These are phyloP conservation scores for Cordyceps tenuipes DNA, from an alignment of 2,329 filamentous ascomycete genomes.

Conservation along the genomic window DNA sequence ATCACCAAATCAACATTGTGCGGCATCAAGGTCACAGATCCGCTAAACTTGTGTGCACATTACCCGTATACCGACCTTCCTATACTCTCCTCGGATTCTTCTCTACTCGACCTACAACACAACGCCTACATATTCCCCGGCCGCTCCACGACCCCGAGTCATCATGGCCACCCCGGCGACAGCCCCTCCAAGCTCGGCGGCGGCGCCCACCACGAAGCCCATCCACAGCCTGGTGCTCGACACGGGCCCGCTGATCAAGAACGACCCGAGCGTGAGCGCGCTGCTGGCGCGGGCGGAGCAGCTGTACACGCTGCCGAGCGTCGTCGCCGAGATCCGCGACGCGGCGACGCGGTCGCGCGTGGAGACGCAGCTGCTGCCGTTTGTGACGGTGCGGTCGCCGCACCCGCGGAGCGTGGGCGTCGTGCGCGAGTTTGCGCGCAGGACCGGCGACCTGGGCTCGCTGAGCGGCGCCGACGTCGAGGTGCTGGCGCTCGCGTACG, in stretches of 20 bases:
- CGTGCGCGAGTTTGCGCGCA: slow-evolving; percentile 75
- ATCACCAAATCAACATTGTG: slow-evolving; percentile 5
- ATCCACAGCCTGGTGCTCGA: slow-evolving; percentile 83
- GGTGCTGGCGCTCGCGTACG: slow-evolving; percentile 82
- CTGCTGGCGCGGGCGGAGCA: slow-evolving; percentile 68
- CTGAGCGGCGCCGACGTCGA: slow-evolving; percentile 85
- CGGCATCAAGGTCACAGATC: background rate
- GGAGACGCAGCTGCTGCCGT: slow-evolving; percentile 77
- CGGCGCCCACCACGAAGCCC: slow-evolving; percentile 41
- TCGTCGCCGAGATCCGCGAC: slow-evolving; percentile 84
- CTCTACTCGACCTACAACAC: background rate
- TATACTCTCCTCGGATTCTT: no score
- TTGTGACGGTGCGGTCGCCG: slow-evolving; percentile 70
- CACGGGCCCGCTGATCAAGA: slow-evolving; percentile 87
- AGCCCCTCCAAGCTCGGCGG: slow-evolving; percentile 3
- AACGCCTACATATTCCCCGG: no score
- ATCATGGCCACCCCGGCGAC: slow-evolving; percentile 10
- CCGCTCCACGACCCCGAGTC: background rate
- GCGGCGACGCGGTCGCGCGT: slow-evolving; percentile 70
- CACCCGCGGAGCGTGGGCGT: slow-evolving; percentile 68
- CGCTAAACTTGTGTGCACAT: background rate
- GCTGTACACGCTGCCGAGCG: slow-evolving; percentile 75
- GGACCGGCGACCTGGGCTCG: slow-evolving; percentile 82
- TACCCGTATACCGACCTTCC: background rate
- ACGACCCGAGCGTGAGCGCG: slow-evolving; percentile 76